Evolutionary conservation across 495 filamentous ascomycete species (phyloP).

Genomic region (Astrothelium macrocarpum): DNA sequence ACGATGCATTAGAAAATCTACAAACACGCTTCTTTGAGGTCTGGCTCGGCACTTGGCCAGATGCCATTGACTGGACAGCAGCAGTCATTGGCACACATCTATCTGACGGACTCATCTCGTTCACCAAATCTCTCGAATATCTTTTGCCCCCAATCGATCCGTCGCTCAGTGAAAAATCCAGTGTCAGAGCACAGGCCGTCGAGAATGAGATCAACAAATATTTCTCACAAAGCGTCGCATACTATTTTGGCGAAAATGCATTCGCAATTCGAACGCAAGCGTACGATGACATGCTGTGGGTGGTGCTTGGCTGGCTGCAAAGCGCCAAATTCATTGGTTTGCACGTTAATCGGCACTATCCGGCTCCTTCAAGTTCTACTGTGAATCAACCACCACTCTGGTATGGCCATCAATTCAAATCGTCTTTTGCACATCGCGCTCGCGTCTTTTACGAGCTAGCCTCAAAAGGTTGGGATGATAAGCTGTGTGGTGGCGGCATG

Average conservation of each 20-base stretch:
- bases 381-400: constrained; percentile 34
- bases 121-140: constrained; percentile 39
- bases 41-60: constrained; percentile 75
- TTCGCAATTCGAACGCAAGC: constrained; percentile 69
- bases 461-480: constrained; percentile 67
- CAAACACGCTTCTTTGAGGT: constrained; percentile 67
- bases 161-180: constrained; percentile 17
- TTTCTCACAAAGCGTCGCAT: constrained; percentile 62
- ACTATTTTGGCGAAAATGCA: constrained; percentile 81
- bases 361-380: constrained; percentile 1
- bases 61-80: constrained; percentile 86
- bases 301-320: constrained; percentile 87
- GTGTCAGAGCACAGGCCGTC: constrained; percentile 34
- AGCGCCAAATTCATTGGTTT: constrained; percentile 62
- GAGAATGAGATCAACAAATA: constrained; percentile 76
- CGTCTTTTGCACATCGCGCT: constrained; percentile 74
- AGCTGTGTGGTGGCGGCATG: constrained; percentile 83
- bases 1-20: constrained; percentile 42
- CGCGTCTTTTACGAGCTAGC: constrained; percentile 85
- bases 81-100: constrained; percentile 79
- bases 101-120: constrained; percentile 53
- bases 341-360: constrained; percentile 40
- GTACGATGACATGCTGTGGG: constrained; percentile 96
- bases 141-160: constrained; percentile 23
- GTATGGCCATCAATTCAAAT: constrained; percentile 68